Conservation (phyloP, 2,329 filamentous ascomycete species). For the Hypoxylon sp. region DNA sequence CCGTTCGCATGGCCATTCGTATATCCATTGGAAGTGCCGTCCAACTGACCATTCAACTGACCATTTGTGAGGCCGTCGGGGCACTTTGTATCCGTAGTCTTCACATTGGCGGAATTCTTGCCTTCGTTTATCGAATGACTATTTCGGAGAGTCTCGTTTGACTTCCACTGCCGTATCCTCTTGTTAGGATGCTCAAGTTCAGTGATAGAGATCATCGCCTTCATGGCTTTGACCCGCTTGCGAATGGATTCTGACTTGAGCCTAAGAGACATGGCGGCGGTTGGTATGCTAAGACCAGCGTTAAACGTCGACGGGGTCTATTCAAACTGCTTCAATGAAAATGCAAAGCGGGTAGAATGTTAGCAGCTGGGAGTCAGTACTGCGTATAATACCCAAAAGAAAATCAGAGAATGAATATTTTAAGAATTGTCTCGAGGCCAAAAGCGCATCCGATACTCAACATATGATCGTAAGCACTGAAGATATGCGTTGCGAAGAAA, state of each 20-base stretch:
- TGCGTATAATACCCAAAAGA: constrained; percentile 11
- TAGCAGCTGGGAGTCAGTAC: not conserved
- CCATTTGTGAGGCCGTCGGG: not conserved
- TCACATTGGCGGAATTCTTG: not conserved
- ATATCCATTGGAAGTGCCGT: too few species aligned
- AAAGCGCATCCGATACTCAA: constrained; percentile 9
- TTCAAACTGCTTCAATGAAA: not conserved
- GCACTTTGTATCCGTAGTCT: not conserved
- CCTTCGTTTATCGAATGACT: not conserved
- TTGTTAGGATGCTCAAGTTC: not conserved
- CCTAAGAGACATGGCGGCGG: constrained; percentile 10
- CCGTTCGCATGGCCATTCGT: not conserved
- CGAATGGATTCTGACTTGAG: constrained; percentile 20
- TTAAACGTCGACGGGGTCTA: not conserved
- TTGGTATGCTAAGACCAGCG: not conserved
- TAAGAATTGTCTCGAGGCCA: not conserved
- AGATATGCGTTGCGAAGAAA: not conserved
- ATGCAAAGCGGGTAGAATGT: not conserved
- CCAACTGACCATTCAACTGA: not conserved
- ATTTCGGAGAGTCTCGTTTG: not conserved
- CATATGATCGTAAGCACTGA: not conserved
- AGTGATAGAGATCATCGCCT: not conserved
- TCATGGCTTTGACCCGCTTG: constrained; percentile 24
- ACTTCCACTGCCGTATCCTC: not conserved
- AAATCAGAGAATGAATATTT: constrained; percentile 7